phyloP scores from a whole-genome alignment of 495 filamentous ascomycete genomes.

The Physcia stellaris region DNA sequence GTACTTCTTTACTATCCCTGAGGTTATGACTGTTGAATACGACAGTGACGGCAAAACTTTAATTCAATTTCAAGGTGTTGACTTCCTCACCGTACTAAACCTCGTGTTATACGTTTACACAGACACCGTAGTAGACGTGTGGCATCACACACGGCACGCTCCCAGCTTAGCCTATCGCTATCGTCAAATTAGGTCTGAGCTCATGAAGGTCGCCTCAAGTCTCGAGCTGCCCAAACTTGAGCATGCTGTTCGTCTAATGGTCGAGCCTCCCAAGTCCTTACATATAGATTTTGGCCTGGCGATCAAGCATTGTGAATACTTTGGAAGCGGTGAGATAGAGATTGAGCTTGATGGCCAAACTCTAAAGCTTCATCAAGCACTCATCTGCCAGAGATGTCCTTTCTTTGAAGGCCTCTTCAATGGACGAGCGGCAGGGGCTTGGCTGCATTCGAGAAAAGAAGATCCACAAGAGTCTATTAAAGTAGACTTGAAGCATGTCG shows the following conservation, averaged over 20 bases:
- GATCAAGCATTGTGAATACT: constrained; percentile 51
- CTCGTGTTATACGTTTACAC: constrained; percentile 68
- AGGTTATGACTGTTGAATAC: constrained; percentile 45
- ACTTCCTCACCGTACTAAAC: constrained; percentile 65
- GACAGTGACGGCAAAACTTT: constrained; percentile 32
- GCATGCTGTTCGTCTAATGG: constrained; percentile 60
- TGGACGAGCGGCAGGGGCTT: constrained; percentile 68
- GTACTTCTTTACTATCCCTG: constrained; percentile 34
- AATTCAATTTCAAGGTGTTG: constrained; percentile 50
- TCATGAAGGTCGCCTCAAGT: constrained; percentile 62
- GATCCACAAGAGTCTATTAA: constrained; percentile 35
- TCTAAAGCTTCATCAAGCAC: constrained; percentile 54
- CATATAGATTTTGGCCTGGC: constrained; percentile 55
- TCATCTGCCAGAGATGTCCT: constrained; percentile 74
- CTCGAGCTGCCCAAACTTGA: constrained; percentile 58
- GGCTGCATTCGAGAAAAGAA: constrained; percentile 58
- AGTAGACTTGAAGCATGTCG: constrained; percentile 75
- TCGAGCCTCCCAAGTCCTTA: constrained; percentile 44
- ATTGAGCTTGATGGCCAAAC: constrained; percentile 59
- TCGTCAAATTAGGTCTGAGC: constrained; percentile 63
- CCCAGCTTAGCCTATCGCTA: constrained; percentile 51
- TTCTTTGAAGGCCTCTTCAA: constrained; percentile 87
- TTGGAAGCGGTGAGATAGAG: constrained; percentile 58
- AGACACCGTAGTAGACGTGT: constrained; percentile 69
- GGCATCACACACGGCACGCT: constrained; percentile 55